Conservation (phyloP, 108 stramenopile genomes). For the Schizochytrium sp. region DNA sequence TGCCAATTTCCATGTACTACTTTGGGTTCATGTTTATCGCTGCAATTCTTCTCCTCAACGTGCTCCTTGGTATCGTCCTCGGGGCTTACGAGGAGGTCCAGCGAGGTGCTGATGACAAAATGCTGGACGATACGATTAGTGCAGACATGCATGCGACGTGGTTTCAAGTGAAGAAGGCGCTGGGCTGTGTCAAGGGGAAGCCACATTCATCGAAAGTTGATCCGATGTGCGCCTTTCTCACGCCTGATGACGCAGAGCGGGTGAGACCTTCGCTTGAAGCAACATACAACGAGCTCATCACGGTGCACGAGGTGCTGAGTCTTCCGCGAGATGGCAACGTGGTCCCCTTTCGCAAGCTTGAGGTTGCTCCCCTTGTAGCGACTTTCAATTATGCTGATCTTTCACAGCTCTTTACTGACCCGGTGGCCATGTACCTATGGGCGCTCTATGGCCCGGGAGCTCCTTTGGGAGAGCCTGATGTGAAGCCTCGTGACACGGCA, state of each 20-base stretch:
- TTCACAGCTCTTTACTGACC: not conserved
- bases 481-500: not conserved
- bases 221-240: not conserved
- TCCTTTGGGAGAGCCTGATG: not conserved
- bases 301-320: not conserved
- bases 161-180: not conserved
- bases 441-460: not conserved
- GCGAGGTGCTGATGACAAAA: not conserved
- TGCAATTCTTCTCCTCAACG: not conserved
- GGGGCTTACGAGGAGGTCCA: not conserved
- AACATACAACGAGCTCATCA: not conserved
- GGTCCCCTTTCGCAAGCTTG: not conserved
- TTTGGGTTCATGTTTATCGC: constrained; percentile 5
- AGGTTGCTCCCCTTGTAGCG: not conserved
- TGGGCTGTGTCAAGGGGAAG: not conserved
- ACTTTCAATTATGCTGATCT: not conserved
- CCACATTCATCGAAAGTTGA: not conserved
- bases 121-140: not conserved
- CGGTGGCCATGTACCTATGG: constrained; percentile 1
- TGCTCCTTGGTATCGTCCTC: not conserved
- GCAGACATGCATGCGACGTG: not conserved
- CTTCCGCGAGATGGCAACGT: not conserved
- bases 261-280: not conserved
- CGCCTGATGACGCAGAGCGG: not conserved
- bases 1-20: constrained; percentile 2